phyloP scores from a whole-genome alignment of 139 green algal genomes.

The Chlorella sp. region DNA sequence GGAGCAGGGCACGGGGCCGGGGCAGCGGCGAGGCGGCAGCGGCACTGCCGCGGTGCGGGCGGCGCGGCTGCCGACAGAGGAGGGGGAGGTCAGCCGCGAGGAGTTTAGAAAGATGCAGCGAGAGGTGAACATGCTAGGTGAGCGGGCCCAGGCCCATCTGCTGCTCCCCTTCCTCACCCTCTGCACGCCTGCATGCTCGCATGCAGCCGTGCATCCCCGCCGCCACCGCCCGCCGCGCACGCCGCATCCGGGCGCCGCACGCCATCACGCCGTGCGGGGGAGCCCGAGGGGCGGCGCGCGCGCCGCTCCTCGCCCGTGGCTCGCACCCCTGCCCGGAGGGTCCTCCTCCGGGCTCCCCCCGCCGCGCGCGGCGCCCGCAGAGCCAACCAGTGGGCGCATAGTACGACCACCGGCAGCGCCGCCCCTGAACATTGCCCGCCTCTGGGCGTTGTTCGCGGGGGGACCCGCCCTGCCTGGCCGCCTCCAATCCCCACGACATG shows the following conservation, averaged over 20 bases:
- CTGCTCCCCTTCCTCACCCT: background rate
- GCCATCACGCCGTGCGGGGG: conserved; percentile 23
- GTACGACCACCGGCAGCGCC: conserved; percentile 27
- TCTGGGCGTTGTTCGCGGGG: no score
- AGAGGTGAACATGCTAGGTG: conserved; percentile 64
- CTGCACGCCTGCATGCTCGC: background rate
- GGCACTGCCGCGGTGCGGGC: background rate
- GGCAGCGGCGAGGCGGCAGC: background rate
- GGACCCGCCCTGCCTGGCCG: conserved; percentile 24
- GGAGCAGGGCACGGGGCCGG: conserved; percentile 3
- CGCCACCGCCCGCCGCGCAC: background rate
- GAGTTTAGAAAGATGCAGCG: conserved; percentile 58
- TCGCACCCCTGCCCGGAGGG: no score
- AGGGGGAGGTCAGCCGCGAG: conserved; percentile 25
- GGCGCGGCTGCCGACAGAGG: background rate
- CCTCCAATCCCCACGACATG: conserved; percentile 45
- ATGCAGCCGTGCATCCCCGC: background rate
- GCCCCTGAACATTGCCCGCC: background rate
- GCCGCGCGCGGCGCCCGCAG: conserved; percentile 15
- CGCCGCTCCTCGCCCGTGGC: no score
- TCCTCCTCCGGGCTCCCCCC: no score
- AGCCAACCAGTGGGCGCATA: conserved; percentile 39
- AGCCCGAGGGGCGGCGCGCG: no score
- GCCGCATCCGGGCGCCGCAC: no score
- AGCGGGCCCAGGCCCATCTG: background rate